A percentile compares a stretch with the other conserved stretches of the same genome.
phyloP scores from a whole-genome alignment of 2,329 filamentous ascomycete genomes.

The Verruconis gallopava region DNA sequence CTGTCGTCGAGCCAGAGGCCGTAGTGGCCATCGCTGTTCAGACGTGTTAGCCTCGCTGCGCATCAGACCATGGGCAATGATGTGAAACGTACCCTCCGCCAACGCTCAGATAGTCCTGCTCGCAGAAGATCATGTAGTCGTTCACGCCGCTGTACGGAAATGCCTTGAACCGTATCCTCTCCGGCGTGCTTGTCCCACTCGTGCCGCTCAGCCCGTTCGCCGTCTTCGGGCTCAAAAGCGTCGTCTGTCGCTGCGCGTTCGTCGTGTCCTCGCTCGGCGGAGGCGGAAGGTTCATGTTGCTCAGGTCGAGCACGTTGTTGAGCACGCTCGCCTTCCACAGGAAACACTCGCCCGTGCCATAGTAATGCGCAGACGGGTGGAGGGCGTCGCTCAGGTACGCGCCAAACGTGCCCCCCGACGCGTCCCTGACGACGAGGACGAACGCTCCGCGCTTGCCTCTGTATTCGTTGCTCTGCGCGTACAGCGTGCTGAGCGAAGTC shows the following conservation, averaged over 20 bases:
- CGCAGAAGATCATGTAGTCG: conserved; percentile 93
- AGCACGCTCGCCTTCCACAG: conserved; percentile 67
- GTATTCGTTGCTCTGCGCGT: conserved; percentile 60
- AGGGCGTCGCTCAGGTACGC: conserved; percentile 88
- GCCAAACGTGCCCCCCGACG: conserved; percentile 68
- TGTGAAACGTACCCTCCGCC: conserved; percentile 53
- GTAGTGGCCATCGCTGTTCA: conserved; percentile 62
- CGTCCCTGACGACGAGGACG: conserved; percentile 75
- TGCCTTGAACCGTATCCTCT: conserved; percentile 85
- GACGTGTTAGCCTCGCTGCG: background rate
- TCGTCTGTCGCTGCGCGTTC: conserved; percentile 48
- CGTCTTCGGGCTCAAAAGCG: conserved; percentile 24
- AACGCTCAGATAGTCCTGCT: conserved; percentile 69
- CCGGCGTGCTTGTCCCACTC: conserved; percentile 45
- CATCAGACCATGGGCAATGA: background rate
- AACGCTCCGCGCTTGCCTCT: conserved; percentile 65
- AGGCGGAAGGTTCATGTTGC: conserved; percentile 44
- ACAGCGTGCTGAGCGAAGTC: conserved; percentile 74
- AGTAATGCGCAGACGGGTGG: conserved; percentile 71
- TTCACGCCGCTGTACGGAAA: conserved; percentile 94
- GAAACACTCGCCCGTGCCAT: conserved; percentile 92
- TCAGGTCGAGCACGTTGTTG: conserved; percentile 35
- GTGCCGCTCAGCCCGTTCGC: conserved; percentile 17
- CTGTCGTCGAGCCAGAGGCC: conserved; percentile 86
- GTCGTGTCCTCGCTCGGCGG: conserved; percentile 57